Conservation (phyloP, 768 basidiomycete genomes). For the Pholiota conissans region DNA sequence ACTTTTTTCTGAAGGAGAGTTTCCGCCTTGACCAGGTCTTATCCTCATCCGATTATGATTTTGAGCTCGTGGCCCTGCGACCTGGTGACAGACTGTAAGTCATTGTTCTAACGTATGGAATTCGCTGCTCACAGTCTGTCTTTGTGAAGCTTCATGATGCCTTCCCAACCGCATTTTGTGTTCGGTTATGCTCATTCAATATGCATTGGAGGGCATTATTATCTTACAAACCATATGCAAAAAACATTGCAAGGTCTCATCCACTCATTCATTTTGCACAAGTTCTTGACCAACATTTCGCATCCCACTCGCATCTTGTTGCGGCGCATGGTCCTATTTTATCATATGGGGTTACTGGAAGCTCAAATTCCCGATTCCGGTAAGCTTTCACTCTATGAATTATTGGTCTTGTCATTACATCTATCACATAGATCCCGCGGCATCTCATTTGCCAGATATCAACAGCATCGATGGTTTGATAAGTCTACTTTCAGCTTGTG, state of each 20-base stretch:
- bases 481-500: conserved; percentile 10
- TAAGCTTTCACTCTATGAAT: not conserved
- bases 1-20: not conserved
- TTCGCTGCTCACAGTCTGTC: not conserved
- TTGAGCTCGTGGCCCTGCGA: conserved; percentile 10
- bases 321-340: conserved; percentile 13
- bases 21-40: conserved; percentile 10
- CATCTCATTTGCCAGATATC: conserved; percentile 13
- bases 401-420: not conserved
- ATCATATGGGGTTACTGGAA: conserved; percentile 6
- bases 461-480: conserved; percentile 5
- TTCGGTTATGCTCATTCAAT: conserved; percentile 7
- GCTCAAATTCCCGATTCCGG: not conserved
- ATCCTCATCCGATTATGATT: conserved; percentile 1
- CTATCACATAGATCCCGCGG: not conserved
- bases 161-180: conserved; percentile 12
- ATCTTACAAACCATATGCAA: conserved; percentile 6
- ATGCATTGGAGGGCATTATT: conserved; percentile 13
- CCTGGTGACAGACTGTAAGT: conserved; percentile 9
- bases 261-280: conserved; percentile 9
- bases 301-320: conserved; percentile 11
- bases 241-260: conserved; percentile 8
- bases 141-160: conserved; percentile 9
- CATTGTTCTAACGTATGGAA: not conserved
- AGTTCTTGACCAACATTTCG: conserved; percentile 14